These are phyloP conservation scores for Athelia sp. DNA, from an alignment of 1,284 basidiomycete species.

Conservation along the genomic window DNA sequence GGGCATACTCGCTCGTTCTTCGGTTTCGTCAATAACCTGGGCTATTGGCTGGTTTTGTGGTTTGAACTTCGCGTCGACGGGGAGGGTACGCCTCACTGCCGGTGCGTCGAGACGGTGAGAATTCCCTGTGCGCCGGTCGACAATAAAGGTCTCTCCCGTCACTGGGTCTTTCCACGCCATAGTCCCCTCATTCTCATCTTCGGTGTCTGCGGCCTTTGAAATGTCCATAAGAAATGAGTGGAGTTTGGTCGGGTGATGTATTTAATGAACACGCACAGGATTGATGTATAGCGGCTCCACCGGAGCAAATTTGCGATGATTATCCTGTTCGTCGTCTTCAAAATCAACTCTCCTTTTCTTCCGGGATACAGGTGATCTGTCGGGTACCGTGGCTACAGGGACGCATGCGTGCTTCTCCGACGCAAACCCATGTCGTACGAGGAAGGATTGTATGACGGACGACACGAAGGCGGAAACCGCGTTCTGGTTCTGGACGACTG, in stretches of 20 bases:
- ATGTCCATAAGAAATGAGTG: neutral
- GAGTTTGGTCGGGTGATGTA: constrained; percentile 4
- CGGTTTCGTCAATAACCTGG: constrained; percentile 19
- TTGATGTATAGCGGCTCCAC: constrained; percentile 6
- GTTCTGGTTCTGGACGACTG: constrained; percentile 43
- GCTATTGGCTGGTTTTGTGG: constrained; percentile 2
- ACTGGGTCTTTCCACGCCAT: constrained; percentile 56
- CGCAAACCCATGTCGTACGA: constrained; percentile 61
- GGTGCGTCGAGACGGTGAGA: constrained; percentile 35
- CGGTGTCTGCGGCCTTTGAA: constrained; percentile 5
- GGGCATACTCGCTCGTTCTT: constrained; percentile 26
- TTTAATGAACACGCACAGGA: constrained; percentile 15
- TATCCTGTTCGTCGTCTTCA: constrained; percentile 20
- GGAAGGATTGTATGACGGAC: constrained; percentile 57
- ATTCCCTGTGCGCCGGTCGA: constrained; percentile 66
- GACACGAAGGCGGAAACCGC: constrained; percentile 51
- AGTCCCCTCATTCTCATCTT: constrained; percentile 16
- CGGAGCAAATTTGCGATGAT: too few relatives aligned
- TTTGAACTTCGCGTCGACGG: too few relatives aligned
- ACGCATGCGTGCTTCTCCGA: constrained; percentile 17
- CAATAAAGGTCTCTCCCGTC: constrained; percentile 62
- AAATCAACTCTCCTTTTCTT: constrained; percentile 35
- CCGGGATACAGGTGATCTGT: constrained; percentile 23
- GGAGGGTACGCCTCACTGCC: constrained; percentile 4
- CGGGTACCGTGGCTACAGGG: constrained; percentile 8